These are phyloP conservation scores for Metarhizium humberi DNA, from an alignment of 2,329 filamentous ascomycete genomes.

Conservation along the genomic window DNA sequence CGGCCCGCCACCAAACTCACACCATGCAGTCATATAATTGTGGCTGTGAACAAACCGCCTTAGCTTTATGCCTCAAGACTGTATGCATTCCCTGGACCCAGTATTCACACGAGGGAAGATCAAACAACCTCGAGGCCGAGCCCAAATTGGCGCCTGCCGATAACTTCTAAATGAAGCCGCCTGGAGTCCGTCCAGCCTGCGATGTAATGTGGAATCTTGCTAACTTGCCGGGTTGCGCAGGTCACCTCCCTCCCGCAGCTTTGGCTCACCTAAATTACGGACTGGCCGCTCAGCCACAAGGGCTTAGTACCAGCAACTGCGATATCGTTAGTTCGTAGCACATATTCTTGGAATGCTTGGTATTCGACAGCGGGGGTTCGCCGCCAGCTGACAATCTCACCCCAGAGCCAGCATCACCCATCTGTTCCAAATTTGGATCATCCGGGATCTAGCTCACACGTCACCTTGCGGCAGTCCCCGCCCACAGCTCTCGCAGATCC, in stretches of 20 bases:
- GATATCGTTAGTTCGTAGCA: too few species aligned
- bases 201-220: background rate
- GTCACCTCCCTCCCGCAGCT: too few species aligned
- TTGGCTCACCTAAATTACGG: too few species aligned
- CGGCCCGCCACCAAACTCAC: background rate
- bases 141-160: too few species aligned
- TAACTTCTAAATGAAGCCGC: too few species aligned
- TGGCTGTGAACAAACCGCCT: background rate
- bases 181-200: background rate
- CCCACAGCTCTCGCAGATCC: background rate
- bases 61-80: background rate
- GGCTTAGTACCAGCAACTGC: too few species aligned
- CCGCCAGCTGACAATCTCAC: background rate
- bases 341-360: too few species aligned
- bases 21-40: background rate
- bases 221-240: background rate
- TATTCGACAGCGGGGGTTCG: conserved; percentile 2
- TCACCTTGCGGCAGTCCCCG: background rate
- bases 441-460: background rate
- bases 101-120: background rate
- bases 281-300: too few species aligned
- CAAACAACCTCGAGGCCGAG: background rate
- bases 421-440: background rate
- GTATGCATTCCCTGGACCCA: background rate
- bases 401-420: background rate